phyloP scores from a whole-genome alignment of 257 asterid genomes.

The Perilla frutescens region DNA sequence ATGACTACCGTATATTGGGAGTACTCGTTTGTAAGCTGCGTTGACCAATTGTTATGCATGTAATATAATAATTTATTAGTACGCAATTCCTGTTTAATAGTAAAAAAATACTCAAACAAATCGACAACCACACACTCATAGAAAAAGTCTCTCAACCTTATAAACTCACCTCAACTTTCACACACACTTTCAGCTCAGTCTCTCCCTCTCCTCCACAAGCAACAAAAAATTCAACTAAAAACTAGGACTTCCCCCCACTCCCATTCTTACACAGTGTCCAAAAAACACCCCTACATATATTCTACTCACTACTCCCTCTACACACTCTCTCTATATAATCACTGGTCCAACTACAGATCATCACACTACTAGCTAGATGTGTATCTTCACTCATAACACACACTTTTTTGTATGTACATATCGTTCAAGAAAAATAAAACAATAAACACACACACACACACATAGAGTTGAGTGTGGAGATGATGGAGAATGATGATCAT shows the following conservation, averaged over 20 bases:
- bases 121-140: constrained; percentile 42
- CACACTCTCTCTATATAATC: constrained; percentile 27
- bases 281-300: constrained; percentile 12
- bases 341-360: neutral
- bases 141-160: constrained; percentile 51
- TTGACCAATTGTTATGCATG: neutral
- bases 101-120: neutral
- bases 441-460: neutral
- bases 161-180: constrained; percentile 29
- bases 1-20: no score
- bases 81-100: neutral
- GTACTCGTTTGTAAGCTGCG: no score
- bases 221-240: constrained; percentile 55
- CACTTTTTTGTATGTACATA: neutral
- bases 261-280: constrained; percentile 39
- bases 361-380: neutral
- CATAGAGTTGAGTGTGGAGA: constrained; percentile 29
- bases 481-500: constrained; percentile 35
- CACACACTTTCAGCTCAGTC: constrained; percentile 36
- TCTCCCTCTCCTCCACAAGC: constrained; percentile 56
- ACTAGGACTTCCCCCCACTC: constrained; percentile 61
- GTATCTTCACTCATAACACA: constrained; percentile 6
- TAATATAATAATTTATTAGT: neutral
- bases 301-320: constrained; percentile 35
- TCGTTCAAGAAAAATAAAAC: neutral